Conservation (phyloP, 2,329 filamentous ascomycete species). For the Pyrenophora teres region DNA sequence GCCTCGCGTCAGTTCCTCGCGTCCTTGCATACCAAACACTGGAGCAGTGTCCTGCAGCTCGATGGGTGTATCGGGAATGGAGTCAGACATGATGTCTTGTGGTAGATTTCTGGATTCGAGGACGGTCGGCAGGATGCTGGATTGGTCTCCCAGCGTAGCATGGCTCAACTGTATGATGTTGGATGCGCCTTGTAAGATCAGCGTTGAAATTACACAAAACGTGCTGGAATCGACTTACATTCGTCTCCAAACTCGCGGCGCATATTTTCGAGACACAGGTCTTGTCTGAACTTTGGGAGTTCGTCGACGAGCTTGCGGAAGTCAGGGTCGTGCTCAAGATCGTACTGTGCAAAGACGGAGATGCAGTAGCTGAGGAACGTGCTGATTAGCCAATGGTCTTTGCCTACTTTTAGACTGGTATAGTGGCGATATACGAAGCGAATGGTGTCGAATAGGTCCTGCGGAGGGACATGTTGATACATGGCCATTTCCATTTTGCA, state of each 20-base stretch:
- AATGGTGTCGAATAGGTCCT: conserved; percentile 49
- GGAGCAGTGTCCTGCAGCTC: not conserved
- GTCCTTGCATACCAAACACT: not conserved
- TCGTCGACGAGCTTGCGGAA: conserved; percentile 48
- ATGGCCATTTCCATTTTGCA: conserved; percentile 48
- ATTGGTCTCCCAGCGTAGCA: conserved; percentile 8
- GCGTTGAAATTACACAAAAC: not conserved
- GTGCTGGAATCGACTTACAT: conserved; percentile 35
- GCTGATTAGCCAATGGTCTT: conserved; percentile 41
- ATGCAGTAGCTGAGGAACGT: conserved; percentile 53
- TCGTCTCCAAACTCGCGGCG: conserved; percentile 49
- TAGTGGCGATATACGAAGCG: conserved; percentile 42
- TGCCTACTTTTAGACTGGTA: conserved; percentile 24
- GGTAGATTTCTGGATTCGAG: conserved; percentile 17
- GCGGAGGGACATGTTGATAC: conserved; percentile 44
- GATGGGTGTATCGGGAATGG: not conserved
- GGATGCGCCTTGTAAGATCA: conserved; percentile 18
- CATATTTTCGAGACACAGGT: conserved; percentile 48
- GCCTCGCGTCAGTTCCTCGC: not conserved
- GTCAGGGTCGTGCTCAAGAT: conserved; percentile 39
- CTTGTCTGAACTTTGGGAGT: conserved; percentile 47
- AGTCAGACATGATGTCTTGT: conserved; percentile 11
- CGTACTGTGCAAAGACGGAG: conserved; percentile 45
- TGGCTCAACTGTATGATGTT: conserved; percentile 21
- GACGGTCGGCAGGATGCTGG: conserved; percentile 3